Evolutionary conservation across 2,329 filamentous ascomycete genomes (phyloP).

Genomic region (Lasiodiplodia sp.): DNA sequence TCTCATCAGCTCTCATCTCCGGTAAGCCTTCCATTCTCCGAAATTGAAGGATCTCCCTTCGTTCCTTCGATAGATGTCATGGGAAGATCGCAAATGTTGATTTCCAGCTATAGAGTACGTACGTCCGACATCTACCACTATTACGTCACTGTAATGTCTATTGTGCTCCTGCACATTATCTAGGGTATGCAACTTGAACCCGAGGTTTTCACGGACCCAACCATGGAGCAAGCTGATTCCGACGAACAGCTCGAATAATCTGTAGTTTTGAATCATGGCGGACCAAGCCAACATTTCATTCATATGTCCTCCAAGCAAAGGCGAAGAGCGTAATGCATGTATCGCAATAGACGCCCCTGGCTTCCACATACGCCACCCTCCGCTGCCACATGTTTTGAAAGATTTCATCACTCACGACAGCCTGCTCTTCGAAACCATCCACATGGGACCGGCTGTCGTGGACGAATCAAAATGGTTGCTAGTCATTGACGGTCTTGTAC

Average conservation of each 20-base stretch:
- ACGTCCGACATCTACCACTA: background rate
- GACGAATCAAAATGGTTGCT: slow-evolving; percentile 40
- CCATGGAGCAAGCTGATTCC: background rate
- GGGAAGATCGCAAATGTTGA: background rate
- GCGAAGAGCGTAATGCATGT: slow-evolving; percentile 1
- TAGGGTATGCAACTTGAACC: background rate
- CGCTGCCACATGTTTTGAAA: slow-evolving; percentile 39
- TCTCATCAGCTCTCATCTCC: background rate
- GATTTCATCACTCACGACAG: slow-evolving; percentile 38
- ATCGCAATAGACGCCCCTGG: slow-evolving; percentile 26
- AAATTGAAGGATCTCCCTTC: background rate
- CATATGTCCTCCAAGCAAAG: background rate
- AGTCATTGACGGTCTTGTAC: slow-evolving; percentile 43
- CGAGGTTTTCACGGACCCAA: background rate
- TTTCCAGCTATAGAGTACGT: background rate
- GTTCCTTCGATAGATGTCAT: background rate
- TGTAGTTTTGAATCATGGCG: background rate
- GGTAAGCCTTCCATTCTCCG: background rate
- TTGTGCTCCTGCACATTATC: background rate
- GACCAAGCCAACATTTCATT: background rate
- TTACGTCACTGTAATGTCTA: background rate
- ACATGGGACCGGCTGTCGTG: slow-evolving; percentile 45
- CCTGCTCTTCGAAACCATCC: slow-evolving; percentile 47
- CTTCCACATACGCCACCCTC: slow-evolving; percentile 38
- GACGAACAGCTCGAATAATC: background rate